These are phyloP conservation scores for Picea abies DNA, from an alignment of 83 land plant genomes.

Conservation along the genomic window DNA sequence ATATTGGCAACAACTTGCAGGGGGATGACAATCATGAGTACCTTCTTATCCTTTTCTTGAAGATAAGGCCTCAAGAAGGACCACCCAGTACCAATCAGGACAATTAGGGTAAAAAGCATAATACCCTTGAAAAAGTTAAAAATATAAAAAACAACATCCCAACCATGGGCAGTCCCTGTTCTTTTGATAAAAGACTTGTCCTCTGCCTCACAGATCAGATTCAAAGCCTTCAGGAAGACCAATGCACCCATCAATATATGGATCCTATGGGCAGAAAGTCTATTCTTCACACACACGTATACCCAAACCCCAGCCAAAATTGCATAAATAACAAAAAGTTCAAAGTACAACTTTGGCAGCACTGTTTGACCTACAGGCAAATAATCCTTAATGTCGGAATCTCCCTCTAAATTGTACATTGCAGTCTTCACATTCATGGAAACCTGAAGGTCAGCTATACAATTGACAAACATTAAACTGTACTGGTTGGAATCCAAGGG, in stretches of 20 bases:
- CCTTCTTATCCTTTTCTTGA: constrained; percentile 76
- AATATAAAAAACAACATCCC: constrained; percentile 71
- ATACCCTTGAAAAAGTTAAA: constrained; percentile 64
- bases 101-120: constrained; percentile 61
- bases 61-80: constrained; percentile 71
- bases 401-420: constrained; percentile 44
- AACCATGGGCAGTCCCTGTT: constrained; percentile 69
- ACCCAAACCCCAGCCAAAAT: constrained; percentile 26
- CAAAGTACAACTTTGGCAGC: constrained; percentile 40
- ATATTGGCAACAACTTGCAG: constrained; percentile 71
- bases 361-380: constrained; percentile 33
- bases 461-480: constrained; percentile 41
- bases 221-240: constrained; percentile 40
- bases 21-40: constrained; percentile 77
- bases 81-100: constrained; percentile 75
- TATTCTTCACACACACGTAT: constrained; percentile 18
- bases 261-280: constrained; percentile 22
- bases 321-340: constrained; percentile 17
- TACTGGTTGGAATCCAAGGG: constrained; percentile 27
- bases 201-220: constrained; percentile 45
- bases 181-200: constrained; percentile 54
- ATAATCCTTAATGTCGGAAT: constrained; percentile 27
- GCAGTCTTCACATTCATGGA: constrained; percentile 39
- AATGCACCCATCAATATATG: constrained; percentile 49
- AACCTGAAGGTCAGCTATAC: constrained; percentile 27